These are phyloP conservation scores for Alternaria tenuissima DNA, from an alignment of 2,329 filamentous ascomycete genomes.

Conservation along the genomic window DNA sequence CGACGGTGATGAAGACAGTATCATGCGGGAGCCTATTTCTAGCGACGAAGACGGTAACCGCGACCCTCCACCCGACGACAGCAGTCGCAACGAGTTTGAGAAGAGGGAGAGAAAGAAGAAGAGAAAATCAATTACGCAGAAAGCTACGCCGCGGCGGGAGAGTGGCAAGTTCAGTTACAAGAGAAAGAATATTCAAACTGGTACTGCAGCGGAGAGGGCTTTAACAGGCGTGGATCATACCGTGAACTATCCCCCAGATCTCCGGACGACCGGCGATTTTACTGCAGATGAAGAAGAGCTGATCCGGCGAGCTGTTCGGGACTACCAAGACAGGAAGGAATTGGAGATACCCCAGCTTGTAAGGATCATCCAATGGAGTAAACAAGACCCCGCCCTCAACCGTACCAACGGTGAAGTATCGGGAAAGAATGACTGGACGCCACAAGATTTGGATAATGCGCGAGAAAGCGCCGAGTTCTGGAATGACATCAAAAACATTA, in stretches of 20 bases:
- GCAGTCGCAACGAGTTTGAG: not conserved
- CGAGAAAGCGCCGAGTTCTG: slow-evolving; percentile 38
- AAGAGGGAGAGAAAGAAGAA: not conserved
- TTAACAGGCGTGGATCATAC: slow-evolving; percentile 15
- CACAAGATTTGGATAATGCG: slow-evolving; percentile 9
- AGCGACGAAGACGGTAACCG: not conserved
- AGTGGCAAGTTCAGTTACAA: not conserved
- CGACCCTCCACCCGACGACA: not conserved
- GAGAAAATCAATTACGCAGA: not conserved
- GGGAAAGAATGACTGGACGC: slow-evolving; percentile 2
- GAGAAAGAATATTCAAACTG: not conserved
- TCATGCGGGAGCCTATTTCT: slow-evolving; percentile 1
- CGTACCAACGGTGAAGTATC: not conserved
- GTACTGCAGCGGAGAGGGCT: slow-evolving; percentile 25
- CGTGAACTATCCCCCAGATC: slow-evolving; percentile 24
- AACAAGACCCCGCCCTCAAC: slow-evolving; percentile 1
- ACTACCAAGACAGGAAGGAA: slow-evolving; percentile 29
- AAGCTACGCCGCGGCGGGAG: not conserved
- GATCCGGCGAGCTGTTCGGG: slow-evolving; percentile 31
- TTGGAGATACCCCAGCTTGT: slow-evolving; percentile 28
- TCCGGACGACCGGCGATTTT: slow-evolving; percentile 26
- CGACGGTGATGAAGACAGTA: not conserved
- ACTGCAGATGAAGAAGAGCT: slow-evolving; percentile 34
- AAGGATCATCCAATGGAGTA: slow-evolving; percentile 30
- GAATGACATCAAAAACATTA: slow-evolving; percentile 42